phyloP scores from a whole-genome alignment of 2,329 filamentous ascomycete genomes.

The Curvularia verruculosa region DNA sequence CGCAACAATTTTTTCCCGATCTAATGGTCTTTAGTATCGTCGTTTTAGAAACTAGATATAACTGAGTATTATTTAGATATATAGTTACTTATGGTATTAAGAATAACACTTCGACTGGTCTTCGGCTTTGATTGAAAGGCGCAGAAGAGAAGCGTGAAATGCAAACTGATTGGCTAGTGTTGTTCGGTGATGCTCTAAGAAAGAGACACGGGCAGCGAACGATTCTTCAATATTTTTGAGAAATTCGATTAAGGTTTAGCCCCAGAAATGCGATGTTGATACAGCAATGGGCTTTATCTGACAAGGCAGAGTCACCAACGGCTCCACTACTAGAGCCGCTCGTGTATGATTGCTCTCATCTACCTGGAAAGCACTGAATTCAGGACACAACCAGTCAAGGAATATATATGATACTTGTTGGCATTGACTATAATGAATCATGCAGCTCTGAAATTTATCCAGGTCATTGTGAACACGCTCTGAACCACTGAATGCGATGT shows the following conservation, averaged over 20 bases:
- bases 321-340: not conserved
- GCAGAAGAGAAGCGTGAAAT: not conserved
- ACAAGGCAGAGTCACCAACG: not conserved
- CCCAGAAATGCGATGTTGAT: not conserved
- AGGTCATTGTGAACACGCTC: no score
- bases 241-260: not conserved
- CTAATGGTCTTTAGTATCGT: not conserved
- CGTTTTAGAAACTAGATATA: not conserved
- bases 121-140: not conserved
- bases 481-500: not conserved
- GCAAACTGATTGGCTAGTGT: not conserved
- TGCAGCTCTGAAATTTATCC: not conserved
- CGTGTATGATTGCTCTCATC: not conserved
- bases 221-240: not conserved
- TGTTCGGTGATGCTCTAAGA: not conserved
- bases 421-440: not conserved
- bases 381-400: not conserved
- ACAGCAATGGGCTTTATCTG: not conserved
- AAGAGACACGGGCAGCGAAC: not conserved
- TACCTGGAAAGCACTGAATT: not conserved
- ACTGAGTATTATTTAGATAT: not conserved
- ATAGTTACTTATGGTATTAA: not conserved
- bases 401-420: no score
- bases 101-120: not conserved
- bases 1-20: no score